Conservation (phyloP, 345 rosid species). For the Luvunga scandens region DNA sequence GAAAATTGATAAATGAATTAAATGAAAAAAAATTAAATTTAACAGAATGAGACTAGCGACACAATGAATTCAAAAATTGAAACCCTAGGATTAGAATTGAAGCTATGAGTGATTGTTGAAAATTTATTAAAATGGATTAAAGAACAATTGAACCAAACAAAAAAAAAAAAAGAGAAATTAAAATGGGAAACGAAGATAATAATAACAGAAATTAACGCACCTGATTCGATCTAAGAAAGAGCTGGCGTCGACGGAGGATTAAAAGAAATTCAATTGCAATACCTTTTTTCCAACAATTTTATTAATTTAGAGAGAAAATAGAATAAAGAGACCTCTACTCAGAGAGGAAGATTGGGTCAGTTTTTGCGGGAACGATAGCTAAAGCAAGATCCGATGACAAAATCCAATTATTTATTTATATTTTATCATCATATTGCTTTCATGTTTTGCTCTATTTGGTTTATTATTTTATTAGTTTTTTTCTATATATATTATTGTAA, state of each 20-base stretch:
- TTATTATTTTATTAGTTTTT: not conserved
- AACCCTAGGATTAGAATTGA: slow-evolving; percentile 17
- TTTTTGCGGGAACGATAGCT: slow-evolving; percentile 39
- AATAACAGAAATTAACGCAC: slow-evolving; percentile 14
- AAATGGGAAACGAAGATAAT: not conserved
- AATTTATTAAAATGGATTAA: not conserved
- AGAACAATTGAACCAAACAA: not conserved
- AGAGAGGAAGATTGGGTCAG: slow-evolving; percentile 7
- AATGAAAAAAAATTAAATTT: not conserved
- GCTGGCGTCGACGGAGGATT: slow-evolving; percentile 19
- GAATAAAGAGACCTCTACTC: not conserved
- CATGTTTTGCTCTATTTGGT: not conserved
- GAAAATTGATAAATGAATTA: not conserved
- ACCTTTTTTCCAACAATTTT: not conserved
- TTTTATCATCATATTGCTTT: no score
- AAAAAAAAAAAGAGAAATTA: not conserved
- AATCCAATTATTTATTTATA: not conserved
- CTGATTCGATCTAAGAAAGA: slow-evolving; percentile 32
- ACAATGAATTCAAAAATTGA: not conserved
- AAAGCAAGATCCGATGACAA: not conserved
- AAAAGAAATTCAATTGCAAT: slow-evolving; percentile 1
- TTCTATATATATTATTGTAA: no score
- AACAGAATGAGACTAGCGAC: not conserved
- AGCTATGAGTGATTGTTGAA: not conserved
- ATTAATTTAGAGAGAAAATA: slow-evolving; percentile 11